Percentiles rank a stretch among this genome's conserved stretches.
phyloP scores from a whole-genome alignment of 805 yeast species.

The Helenozyma rhizophorensis region DNA sequence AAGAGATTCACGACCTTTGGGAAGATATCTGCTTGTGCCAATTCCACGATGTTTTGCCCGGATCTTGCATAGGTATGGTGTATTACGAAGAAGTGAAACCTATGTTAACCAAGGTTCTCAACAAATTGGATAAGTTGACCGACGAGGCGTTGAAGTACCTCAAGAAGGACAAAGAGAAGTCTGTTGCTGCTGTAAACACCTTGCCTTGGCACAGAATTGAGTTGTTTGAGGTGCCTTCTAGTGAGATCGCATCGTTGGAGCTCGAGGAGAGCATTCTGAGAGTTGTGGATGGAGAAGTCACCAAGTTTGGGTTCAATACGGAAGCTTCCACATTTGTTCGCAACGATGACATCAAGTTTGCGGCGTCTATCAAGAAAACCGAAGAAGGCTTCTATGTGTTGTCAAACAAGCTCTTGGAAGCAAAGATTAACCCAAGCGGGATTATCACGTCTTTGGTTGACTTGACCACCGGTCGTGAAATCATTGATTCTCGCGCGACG shows the following conservation, averaged over 20 bases:
- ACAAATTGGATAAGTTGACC: conserved; percentile 49
- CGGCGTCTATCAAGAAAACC: conserved; percentile 44
- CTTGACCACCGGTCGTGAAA: conserved; percentile 51
- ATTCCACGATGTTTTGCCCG: conserved; percentile 97
- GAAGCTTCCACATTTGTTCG: conserved; percentile 12
- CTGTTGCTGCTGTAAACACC: conserved; percentile 40
- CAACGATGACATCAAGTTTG: conserved; percentile 26
- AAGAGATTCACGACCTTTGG: conserved; percentile 72
- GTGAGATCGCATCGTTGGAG: conserved; percentile 9
- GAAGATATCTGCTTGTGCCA: conserved; percentile 86
- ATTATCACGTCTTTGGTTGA: conserved; percentile 64
- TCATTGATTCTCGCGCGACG: conserved; percentile 55
- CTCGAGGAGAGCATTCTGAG: conserved; percentile 4
- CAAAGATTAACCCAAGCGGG: conserved; percentile 48
- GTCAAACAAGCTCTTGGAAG: conserved; percentile 58
- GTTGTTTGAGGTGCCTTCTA: conserved; percentile 32
- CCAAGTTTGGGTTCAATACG: conserved; percentile 12
- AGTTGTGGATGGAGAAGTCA: conserved; percentile 3
- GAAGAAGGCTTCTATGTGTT: conserved; percentile 44
- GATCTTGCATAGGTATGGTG: conserved; percentile 91
- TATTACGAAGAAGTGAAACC: conserved; percentile 79
- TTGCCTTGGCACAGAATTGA: conserved; percentile 60
- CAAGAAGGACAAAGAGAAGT: conserved; percentile 1
- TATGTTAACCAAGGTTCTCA: conserved; percentile 57
- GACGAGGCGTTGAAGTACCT: conserved; percentile 38